Evolutionary conservation across 257 asterid genomes (phyloP), one percentile per base, ranked within the genome.

Genomic region (Solanum ossicruentum): DNA sequence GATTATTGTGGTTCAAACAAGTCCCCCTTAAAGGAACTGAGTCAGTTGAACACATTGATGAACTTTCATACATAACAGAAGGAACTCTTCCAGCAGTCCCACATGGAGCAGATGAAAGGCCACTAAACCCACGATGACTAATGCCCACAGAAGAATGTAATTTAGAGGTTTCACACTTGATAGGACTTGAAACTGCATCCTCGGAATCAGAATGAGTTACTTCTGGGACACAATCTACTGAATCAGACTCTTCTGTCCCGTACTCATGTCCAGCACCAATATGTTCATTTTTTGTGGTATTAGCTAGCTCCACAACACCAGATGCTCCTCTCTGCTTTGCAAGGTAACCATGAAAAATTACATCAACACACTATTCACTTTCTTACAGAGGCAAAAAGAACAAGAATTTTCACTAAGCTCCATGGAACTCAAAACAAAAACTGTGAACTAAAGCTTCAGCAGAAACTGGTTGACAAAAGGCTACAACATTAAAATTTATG

Each of bases 31-130:
- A 88, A 82, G 94, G 94, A 83, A 92, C 89, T 1, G 96, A 94
- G 87, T 94, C 99, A 51, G 97, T 91, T 77, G 98, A 95, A 88
- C 98, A 94, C 67, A 94, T 92, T 49, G 97, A 92, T 55, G 98
- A 95, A 92, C 90, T 95, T 87, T 94, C 99, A 73, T 93, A 97
- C 86, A 90, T 84, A 28, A 85, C 86, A 41, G 94, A 93, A 52
- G 92, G 84, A 83, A 84, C 84, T 86, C 91, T 86, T 78, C 89
- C 92, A 78, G 92, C 93, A 16, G 80, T 77, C 71, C 94, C 95
- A 75, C 91, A 92, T 81, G 89, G 96, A 67, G 84, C 89, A 61
- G 89, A 84, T 73, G 93, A 89, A 89, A 87, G 88, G 58, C 87
- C 94, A 79, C 86, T 89, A 65, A 88, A 61, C 55, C 84, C 89